Evolutionary conservation across 2,329 filamentous ascomycete genomes (phyloP).

Genomic region (Sclerotinia nivalis): DNA sequence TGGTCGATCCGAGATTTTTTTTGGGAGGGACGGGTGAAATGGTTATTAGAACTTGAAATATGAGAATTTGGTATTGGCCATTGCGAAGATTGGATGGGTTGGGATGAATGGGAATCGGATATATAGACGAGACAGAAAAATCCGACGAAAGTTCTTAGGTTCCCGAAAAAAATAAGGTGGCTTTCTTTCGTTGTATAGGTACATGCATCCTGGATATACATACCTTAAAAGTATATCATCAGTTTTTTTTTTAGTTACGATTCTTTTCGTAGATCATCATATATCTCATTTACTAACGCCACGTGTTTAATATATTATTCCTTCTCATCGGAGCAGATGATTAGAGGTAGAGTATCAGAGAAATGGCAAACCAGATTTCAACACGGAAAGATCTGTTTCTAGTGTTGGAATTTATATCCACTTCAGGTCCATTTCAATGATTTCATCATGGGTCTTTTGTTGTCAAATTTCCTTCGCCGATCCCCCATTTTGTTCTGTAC

Average conservation of each 20-base stretch:
- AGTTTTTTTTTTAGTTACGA: background rate
- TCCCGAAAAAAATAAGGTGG: background rate
- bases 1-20: conserved; percentile 11
- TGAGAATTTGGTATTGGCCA: background rate
- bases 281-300: background rate
- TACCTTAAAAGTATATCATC: background rate
- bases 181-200: background rate
- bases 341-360: conserved; percentile 1
- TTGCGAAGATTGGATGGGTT: background rate
- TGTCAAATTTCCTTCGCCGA: background rate
- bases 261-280: background rate
- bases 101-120: background rate
- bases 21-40: background rate
- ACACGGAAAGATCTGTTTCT: conserved; percentile 1
- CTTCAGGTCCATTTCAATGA: conserved; percentile 3
- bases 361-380: background rate
- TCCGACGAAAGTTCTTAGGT: background rate
- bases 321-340: background rate
- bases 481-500: background rate
- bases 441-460: conserved; percentile 7
- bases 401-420: background rate
- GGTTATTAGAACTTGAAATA: background rate
- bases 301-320: conserved; percentile 1
- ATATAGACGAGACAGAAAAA: background rate
- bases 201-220: background rate